Base-by-base conservation (phyloP, 164 flowering plant species). In the Paratinospora sagittata region DNA sequence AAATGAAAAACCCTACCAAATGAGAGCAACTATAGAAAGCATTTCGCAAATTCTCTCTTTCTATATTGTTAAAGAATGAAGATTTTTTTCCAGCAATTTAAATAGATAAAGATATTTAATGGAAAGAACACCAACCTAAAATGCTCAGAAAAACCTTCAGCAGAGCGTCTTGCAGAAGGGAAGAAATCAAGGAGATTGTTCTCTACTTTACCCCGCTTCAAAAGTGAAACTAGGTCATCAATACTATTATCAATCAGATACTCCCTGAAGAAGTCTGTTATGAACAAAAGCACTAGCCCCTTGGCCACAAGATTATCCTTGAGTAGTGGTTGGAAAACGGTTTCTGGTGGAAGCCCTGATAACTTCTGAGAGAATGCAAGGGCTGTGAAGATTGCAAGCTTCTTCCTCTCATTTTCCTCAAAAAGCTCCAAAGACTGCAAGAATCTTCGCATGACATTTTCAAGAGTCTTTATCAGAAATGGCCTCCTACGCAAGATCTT, bases 321-420 rank as follows among this genome's bases (percentile, higher is more conserved):
- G 79, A 90, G 97, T 70, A 94, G 79, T 14, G 97, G 97, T 79
- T 94, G 98, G 82, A 94, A 85, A 27, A 94, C 97, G 13, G 98
- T 88, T 85, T 94, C 98, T 3, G 98, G 98, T 6, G 95, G 97
- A 67, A 94, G 92, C 43, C 98, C 98, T 0, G 98, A 94, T 41
- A 92, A 80, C 82, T 90, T 94, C 93, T 92, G 98, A 27, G 98
- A 92, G 83, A 94, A 94, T 21, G 93, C 86, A 77, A 94, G 97
- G 23, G 98, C 98, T 26, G 98, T 92, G 82, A 94, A 94, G 72
- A 94, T 87, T 23, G 98, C 97, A 79, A 94, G 88, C 76, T 90
- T 92, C 84, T 88, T 92, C 84, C 90, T 92, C 65, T 94, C 98
- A 85, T 92, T 87, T 77, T 92, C 97, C 79, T 94, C 95, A 78